These are phyloP conservation scores for Zea mays DNA, from an alignment of 176 grass and related monocot genomes.

Conservation along the genomic window Zm-B73-REFERENCE-NAM-5.0 NC_050100.1:15147501-15148000, in stretches of 20 bases:
- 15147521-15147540: not conserved
- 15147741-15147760: not conserved
- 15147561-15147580: not conserved
- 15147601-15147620: not conserved
- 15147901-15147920: not conserved
- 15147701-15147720: not conserved
- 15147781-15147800: not conserved
- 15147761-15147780: not conserved
- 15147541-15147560: constrained; percentile 11
- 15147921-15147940: not conserved
- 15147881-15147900: not conserved
- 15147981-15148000: not conserved
- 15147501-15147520: not conserved
- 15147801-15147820: constrained; percentile 12
- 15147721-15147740: not conserved
- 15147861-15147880: not conserved
- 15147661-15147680: not conserved
- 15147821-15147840: not conserved
- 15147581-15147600: constrained; percentile 9
- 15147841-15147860: not conserved
- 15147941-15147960: not conserved
- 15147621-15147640: not conserved
- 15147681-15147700: not conserved
- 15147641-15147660: not conserved
- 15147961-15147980: not conserved